phyloP scores from a whole-genome alignment of 345 rosid species.

The Citrus mangshanensis region DNA sequence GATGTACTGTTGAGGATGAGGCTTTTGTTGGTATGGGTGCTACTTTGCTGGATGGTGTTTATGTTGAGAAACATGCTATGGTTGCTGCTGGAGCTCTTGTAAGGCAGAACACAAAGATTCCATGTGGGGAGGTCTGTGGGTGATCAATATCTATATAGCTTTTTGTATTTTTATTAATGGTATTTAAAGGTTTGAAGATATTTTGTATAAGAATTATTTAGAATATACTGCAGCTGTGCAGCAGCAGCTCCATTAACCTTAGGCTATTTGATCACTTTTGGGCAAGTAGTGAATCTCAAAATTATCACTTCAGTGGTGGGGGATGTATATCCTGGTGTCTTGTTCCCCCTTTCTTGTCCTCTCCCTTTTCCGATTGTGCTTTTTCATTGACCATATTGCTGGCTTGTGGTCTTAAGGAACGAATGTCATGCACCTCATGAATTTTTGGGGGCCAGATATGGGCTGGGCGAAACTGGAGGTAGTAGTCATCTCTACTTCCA shows the following conservation, averaged over 20 bases:
- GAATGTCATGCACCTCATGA: background rate
- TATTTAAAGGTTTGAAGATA: background rate
- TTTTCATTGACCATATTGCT: background rate
- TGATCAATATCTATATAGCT: background rate
- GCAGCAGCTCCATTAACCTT: background rate
- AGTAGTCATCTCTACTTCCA: background rate
- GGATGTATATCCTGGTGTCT: background rate
- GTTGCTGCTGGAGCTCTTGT: conserved; percentile 96
- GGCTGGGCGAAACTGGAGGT: background rate
- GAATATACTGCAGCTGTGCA: background rate
- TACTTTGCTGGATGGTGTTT: conserved; percentile 76
- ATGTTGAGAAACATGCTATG: conserved; percentile 87
- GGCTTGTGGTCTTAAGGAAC: background rate
- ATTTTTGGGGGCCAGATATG: background rate
- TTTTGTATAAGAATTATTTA: background rate
- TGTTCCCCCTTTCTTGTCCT: background rate
- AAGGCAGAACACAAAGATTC: conserved; percentile 80
- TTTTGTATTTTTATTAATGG: background rate
- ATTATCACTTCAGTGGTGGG: background rate
- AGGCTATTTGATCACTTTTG: background rate
- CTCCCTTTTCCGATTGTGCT: background rate
- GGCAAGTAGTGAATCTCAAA: background rate
- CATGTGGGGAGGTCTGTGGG: conserved; percentile 71
- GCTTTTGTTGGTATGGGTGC: conserved; percentile 86
- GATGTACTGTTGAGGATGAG: conserved; percentile 85